Conservation (phyloP, 164 flowering plant species). For the Saururus chinensis region DNA sequence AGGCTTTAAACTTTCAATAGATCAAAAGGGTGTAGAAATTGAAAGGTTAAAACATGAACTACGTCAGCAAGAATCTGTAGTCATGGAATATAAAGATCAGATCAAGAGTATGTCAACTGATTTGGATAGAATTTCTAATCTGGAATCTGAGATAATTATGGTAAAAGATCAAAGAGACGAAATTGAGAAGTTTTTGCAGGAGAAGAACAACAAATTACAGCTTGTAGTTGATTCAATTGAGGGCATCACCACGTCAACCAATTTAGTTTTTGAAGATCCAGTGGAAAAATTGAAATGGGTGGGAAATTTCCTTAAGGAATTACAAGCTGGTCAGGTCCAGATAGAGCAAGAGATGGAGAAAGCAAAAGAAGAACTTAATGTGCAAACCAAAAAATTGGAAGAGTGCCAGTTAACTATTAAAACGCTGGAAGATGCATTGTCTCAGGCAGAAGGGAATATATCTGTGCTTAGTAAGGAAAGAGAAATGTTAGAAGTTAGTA, state of each 20-base stretch:
- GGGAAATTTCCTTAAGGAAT: slow-evolving; percentile 32
- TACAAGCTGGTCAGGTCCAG: slow-evolving; percentile 24
- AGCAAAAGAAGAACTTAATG: slow-evolving; percentile 37
- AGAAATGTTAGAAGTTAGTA: slow-evolving; percentile 32
- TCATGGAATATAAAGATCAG: slow-evolving; percentile 37
- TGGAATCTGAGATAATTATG: slow-evolving; percentile 49
- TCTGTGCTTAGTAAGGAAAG: slow-evolving; percentile 44
- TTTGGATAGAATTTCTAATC: slow-evolving; percentile 31
- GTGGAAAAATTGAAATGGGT: slow-evolving; percentile 60
- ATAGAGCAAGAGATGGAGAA: slow-evolving; percentile 44
- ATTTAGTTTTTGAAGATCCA: slow-evolving; percentile 43
- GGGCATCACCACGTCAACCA: slow-evolving; percentile 34
- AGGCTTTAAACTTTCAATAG: slow-evolving; percentile 45
- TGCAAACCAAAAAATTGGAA: slow-evolving; percentile 28
- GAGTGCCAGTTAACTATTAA: slow-evolving; percentile 34
- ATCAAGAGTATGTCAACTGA: slow-evolving; percentile 38
- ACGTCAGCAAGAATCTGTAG: slow-evolving; percentile 38
- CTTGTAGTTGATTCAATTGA: slow-evolving; percentile 47
- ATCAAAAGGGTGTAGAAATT: slow-evolving; percentile 62
- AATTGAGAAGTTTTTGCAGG: slow-evolving; percentile 47
- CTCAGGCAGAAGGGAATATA: slow-evolving; percentile 26
- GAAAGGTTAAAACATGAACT: slow-evolving; percentile 56
- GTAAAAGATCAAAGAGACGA: slow-evolving; percentile 47
- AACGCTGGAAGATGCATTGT: slow-evolving; percentile 47
- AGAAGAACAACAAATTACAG: slow-evolving; percentile 52